Percentiles rank a stretch among this genome's conserved stretches.
Evolutionary conservation across 2,329 filamentous ascomycete species (phyloP).

Genomic region (Rutstroemia sp.): DNA sequence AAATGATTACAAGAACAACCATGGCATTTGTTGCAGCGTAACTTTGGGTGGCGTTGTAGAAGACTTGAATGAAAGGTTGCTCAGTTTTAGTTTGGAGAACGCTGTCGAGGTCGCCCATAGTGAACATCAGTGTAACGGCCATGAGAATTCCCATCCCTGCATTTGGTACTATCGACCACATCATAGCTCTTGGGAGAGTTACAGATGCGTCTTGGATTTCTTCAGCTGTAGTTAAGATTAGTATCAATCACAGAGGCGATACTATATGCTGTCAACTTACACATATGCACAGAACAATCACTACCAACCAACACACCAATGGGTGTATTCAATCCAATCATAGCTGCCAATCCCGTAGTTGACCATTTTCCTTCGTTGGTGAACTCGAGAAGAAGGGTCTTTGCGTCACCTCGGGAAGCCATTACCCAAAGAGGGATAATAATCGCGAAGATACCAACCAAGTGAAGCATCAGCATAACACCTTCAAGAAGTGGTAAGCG

Average conservation of each 20-base stretch:
- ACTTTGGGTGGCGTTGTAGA: conserved; percentile 20
- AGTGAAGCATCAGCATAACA: conserved; percentile 37
- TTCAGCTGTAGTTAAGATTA: conserved; percentile 29
- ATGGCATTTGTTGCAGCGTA: conserved; percentile 38
- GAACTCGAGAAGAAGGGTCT: conserved; percentile 28
- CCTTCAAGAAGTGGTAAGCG: conserved; percentile 36
- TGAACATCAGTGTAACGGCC: conserved; percentile 34
- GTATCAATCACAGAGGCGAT: background rate
- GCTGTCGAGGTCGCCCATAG: conserved; percentile 29
- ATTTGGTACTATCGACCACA: conserved; percentile 31
- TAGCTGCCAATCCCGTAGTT: conserved; percentile 27
- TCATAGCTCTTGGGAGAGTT: conserved; percentile 37
- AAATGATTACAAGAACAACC: conserved; percentile 34
- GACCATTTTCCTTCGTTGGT: conserved; percentile 29
- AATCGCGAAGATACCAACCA: conserved; percentile 38
- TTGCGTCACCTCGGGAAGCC: conserved; percentile 14
- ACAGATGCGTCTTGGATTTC: conserved; percentile 41
- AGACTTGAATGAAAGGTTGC: conserved; percentile 30
- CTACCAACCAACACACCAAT: conserved; percentile 23
- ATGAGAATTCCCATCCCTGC: conserved; percentile 33
- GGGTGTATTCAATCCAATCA: conserved; percentile 33
- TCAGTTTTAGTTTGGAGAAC: conserved; percentile 26
- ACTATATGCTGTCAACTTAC: background rate
- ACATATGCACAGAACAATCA: conserved; percentile 32
- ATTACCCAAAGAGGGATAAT: conserved; percentile 33